Conservation (phyloP, 2,329 filamentous ascomycete species). For the Pseudocercospora pini-densiflorae region DNA sequence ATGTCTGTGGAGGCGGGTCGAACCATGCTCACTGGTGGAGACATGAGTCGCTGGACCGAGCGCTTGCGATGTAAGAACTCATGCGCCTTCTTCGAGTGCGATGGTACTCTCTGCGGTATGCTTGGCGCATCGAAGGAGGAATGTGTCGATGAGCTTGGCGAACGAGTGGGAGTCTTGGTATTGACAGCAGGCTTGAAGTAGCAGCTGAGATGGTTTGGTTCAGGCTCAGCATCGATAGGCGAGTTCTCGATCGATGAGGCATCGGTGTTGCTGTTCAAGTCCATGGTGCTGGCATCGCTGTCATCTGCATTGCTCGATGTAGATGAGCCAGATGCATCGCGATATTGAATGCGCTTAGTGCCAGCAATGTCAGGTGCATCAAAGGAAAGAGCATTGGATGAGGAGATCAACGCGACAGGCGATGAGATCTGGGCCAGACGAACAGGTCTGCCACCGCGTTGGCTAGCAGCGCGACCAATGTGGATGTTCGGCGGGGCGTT, state of each 20-base stretch:
- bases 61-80: conserved; percentile 74
- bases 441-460: conserved; percentile 52
- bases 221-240: conserved; percentile 51
- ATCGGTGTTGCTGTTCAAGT: conserved; percentile 67
- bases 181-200: conserved; percentile 60
- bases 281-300: conserved; percentile 65
- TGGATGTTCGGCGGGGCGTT: conserved; percentile 41
- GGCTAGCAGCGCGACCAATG: conserved; percentile 50
- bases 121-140: conserved; percentile 61
- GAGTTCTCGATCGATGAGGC: conserved; percentile 57
- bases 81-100: conserved; percentile 87
- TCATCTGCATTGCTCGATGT: conserved; percentile 66
- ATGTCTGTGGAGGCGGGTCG: conserved; percentile 57
- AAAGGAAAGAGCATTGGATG: conserved; percentile 95
- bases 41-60: conserved; percentile 56
- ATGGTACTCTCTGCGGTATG: conserved; percentile 78
- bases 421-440: conserved; percentile 79
- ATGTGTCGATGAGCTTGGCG: conserved; percentile 64
- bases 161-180: conserved; percentile 37
- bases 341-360: conserved; percentile 34
- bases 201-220: conserved; percentile 59
- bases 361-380: conserved; percentile 79
- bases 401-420: conserved; percentile 85
- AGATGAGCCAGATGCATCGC: conserved; percentile 42
- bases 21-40: conserved; percentile 53